Conservation (phyloP, 2,329 filamentous ascomycete species). For the Huntiella abstrusa region DNA sequence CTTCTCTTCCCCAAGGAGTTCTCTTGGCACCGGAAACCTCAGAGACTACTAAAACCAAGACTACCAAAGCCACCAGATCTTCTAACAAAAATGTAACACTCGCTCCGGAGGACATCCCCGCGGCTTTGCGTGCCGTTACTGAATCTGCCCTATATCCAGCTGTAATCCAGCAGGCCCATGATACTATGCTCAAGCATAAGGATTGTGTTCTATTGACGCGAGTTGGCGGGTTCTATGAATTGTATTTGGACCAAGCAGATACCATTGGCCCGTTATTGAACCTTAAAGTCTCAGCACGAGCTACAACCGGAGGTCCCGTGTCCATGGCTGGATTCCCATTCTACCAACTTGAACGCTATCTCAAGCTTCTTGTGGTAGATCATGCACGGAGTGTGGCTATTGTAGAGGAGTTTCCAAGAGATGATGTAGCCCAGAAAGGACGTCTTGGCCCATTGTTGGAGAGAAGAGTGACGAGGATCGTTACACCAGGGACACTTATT, state of each 20-base stretch:
- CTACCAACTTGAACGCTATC: constrained; percentile 77
- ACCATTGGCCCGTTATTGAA: constrained; percentile 73
- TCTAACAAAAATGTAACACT: too few species aligned
- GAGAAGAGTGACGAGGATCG: constrained; percentile 64
- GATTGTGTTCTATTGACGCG: constrained; percentile 83
- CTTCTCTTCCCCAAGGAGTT: too few species aligned
- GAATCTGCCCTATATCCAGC: constrained; percentile 51
- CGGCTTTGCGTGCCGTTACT: constrained; percentile 10
- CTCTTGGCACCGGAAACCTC: too few species aligned
- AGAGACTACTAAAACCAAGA: too few species aligned
- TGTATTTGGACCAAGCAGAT: constrained; percentile 92
- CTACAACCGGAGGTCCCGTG: constrained; percentile 58
- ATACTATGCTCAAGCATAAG: constrained; percentile 77
- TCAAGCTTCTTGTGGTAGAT: constrained; percentile 86
- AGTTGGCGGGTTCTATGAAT: constrained; percentile 90
- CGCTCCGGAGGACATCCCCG: too few species aligned
- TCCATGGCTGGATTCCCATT: constrained; percentile 92
- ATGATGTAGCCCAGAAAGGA: constrained; percentile 17
- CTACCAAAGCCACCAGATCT: too few species aligned
- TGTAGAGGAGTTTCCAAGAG: constrained; percentile 74
- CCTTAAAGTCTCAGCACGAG: constrained; percentile 68
- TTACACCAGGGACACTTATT: constrained; percentile 88
- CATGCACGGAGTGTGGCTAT: constrained; percentile 81
- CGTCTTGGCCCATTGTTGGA: too few species aligned
- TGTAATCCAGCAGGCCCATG: constrained; percentile 70